Conservation (phyloP, 441 rosid species). For the California macrophylla region DNA sequence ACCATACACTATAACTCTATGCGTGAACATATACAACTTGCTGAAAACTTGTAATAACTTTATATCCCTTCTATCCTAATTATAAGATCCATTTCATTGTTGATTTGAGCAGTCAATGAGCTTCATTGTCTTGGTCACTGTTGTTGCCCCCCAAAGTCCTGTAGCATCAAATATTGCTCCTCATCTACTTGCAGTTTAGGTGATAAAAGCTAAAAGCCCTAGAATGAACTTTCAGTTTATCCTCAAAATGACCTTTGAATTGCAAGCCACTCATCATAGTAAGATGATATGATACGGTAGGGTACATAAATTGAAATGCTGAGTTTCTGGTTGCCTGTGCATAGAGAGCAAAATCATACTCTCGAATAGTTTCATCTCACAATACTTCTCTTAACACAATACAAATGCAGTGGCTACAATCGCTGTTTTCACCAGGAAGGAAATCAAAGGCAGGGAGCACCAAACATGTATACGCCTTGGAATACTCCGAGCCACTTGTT, state of each 20-base stretch:
- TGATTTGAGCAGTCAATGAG: too few relatives aligned
- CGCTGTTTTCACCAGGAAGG: conserved; percentile 62
- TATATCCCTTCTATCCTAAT: not conserved
- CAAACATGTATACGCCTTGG: conserved; percentile 55
- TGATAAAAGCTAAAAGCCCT: not conserved
- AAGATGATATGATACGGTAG: not conserved
- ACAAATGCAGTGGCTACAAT: conserved; percentile 59
- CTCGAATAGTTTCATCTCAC: not conserved
- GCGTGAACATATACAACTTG: not conserved
- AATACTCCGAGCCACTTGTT: conserved; percentile 69
- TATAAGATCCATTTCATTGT: not conserved
- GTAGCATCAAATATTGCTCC: not conserved
- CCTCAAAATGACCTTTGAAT: not conserved
- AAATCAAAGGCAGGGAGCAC: conserved; percentile 36
- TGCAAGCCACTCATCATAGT: not conserved
- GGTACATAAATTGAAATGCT: not conserved
- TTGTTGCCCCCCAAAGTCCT: not conserved
- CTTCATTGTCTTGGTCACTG: not conserved
- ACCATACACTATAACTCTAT: not conserved
- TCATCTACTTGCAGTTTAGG: not conserved
- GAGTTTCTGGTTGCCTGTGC: not conserved
- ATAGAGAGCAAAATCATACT: not conserved
- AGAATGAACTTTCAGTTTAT: not conserved
- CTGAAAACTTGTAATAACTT: not conserved
- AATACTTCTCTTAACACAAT: not conserved